Base-by-base conservation (phyloP, 164 flowering plant species). In the Chimonanthus praecox region DNA sequence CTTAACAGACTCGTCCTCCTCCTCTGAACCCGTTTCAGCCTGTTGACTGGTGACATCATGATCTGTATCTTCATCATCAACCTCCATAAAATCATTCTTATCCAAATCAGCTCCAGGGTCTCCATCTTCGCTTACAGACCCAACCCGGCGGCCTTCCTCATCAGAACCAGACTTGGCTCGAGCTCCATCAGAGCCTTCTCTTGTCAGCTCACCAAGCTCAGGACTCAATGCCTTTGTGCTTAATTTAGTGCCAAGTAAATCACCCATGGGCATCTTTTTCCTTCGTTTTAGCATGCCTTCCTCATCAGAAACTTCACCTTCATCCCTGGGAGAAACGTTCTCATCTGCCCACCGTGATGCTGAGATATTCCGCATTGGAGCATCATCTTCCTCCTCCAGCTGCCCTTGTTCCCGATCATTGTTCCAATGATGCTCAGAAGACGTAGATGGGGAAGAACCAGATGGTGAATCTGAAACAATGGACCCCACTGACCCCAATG, bases 301-400 rank as follows among this genome's bases (percentile, higher is more conserved):
- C 16, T 72, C 78, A 7, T 67, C 76, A 21, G 75, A 68, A 61
- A 66, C 49, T 50, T 60, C 67, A 50, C 65, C 78, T 67, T 78
- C 89, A 16, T 71, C 78, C 21, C 54, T 72, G 16, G 75, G 66
- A 65, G 67, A 46, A 47, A 46, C 58, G 44, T 13, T 71, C 60
- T 78, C 89, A 65, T 80, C 78, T 10, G 88, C 92, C 94, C 94
- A 90, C n/a, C 92, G 72, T 43, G 94, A 90, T 50, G 58, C 77
- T 3, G 78, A 72, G 45, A 87, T 80, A 66, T 77, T 80, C 8
- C 82, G 74, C 43, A 77, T 69, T 7, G 74, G 79, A 69, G 71
- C 76, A 71, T 67, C 51, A 51, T 84, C 86, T 47, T 80, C 87
- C 16, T 82, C 84, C 47, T 76, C 85, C 72, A 79, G 45, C 51